Percentiles rank a stretch among this genome's conserved stretches.
phyloP scores from a whole-genome alignment of 1,284 basidiomycete genomes.

The Mycosarcoma mackinlayi region DNA sequence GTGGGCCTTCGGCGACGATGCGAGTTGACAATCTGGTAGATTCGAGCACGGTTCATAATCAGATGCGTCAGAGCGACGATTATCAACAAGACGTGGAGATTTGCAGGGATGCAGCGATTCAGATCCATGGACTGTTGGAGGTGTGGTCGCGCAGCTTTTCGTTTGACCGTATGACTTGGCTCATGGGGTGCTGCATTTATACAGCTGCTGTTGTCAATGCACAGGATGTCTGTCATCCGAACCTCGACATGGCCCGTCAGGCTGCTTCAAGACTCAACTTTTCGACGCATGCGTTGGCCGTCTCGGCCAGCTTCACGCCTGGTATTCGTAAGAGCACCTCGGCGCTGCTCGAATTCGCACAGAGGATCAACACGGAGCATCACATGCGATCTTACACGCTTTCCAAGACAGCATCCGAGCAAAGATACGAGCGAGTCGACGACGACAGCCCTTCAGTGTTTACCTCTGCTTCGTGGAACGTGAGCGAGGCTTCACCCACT shows the following conservation, averaged over 20 bases:
- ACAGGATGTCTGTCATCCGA: slow-evolving; percentile 1
- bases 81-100: background rate
- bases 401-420: background rate
- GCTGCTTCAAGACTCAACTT: slow-evolving; percentile 5
- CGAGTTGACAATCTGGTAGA: slow-evolving; percentile 4
- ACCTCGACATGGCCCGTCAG: slow-evolving; percentile 1
- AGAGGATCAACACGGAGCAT: slow-evolving; percentile 4
- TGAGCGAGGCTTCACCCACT: background rate
- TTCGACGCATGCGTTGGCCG: background rate
- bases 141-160: slow-evolving; percentile 7
- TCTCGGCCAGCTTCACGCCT: slow-evolving; percentile 8
- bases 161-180: slow-evolving; percentile 11
- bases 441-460: background rate
- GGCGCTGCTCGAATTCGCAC: slow-evolving; percentile 1
- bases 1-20: background rate
- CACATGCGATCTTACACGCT: background rate
- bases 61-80: background rate
- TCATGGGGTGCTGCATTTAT: slow-evolving; percentile 6
- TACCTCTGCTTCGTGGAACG: slow-evolving; percentile 2
- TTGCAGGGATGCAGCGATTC: slow-evolving; percentile 1
- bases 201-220: slow-evolving; percentile 6
- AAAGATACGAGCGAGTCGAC: background rate
- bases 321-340: slow-evolving; percentile 7
- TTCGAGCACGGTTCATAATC: background rate
- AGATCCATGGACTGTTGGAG: slow-evolving; percentile 7